These are phyloP conservation scores for Triadica sebifera DNA, from an alignment of 345 rosid species.

Conservation along the genomic window DNA sequence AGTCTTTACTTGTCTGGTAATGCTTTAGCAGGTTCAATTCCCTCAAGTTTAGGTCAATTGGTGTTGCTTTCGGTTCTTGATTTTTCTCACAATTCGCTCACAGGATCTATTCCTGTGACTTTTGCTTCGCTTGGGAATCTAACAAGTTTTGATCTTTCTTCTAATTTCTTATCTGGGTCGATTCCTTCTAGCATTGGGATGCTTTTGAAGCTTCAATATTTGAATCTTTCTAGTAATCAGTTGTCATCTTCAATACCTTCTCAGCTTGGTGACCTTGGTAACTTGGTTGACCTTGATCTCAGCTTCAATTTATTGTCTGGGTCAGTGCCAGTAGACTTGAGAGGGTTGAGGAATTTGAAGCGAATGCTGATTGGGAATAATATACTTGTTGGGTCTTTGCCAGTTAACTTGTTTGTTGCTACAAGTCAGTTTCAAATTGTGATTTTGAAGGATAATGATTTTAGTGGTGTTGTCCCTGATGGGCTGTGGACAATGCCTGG, in stretches of 20 bases:
- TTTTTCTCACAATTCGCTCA: slow-evolving; percentile 61
- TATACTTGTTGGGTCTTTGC: slow-evolving; percentile 52
- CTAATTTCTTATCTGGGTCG: slow-evolving; percentile 58
- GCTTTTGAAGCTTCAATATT: slow-evolving; percentile 48
- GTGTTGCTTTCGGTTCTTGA: slow-evolving; percentile 53
- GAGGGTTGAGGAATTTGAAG: slow-evolving; percentile 59
- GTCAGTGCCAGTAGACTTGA: slow-evolving; percentile 53
- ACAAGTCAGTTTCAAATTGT: slow-evolving; percentile 58
- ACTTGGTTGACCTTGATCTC: slow-evolving; percentile 76
- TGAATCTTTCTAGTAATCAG: slow-evolving; percentile 75
- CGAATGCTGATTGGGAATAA: slow-evolving; percentile 58
- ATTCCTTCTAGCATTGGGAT: slow-evolving; percentile 61
- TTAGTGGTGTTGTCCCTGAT: slow-evolving; percentile 55
- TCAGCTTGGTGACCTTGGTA: slow-evolving; percentile 62
- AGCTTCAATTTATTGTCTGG: slow-evolving; percentile 69
- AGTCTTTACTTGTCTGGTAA: slow-evolving; percentile 62
- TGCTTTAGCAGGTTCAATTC: slow-evolving; percentile 54
- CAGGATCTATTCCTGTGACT: slow-evolving; percentile 66
- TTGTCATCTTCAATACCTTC: slow-evolving; percentile 68
- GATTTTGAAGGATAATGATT: slow-evolving; percentile 48
- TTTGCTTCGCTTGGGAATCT: slow-evolving; percentile 58
- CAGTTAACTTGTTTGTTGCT: slow-evolving; percentile 46
- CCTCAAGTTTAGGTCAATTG: slow-evolving; percentile 59
- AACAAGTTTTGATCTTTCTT: slow-evolving; percentile 65
- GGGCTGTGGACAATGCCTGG: slow-evolving; percentile 58